Base-by-base conservation (phyloP, 208 protist genomes). In the Angomonas ambiguus region DNA sequence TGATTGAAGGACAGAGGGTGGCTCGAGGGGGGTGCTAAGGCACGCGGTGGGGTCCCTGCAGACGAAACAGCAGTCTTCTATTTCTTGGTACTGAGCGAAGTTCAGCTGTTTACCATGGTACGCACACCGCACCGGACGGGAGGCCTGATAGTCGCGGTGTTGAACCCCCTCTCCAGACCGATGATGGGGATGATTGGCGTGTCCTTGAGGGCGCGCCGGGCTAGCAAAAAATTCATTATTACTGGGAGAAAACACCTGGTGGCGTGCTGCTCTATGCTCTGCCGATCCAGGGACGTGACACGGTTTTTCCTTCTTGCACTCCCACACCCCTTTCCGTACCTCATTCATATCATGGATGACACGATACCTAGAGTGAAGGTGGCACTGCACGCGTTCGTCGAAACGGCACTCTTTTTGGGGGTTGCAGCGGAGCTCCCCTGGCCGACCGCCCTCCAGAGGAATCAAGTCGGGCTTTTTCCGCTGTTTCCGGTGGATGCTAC, bases 41-140 rank as follows among this genome's bases (percentile, higher is more conserved):
- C 90, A 95, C 11, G 70, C 66, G 34, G 75, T 91, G 31, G 66
- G 67, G 68, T 93, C 90, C 20, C 67, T 74, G 57, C 90, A 95
- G 16, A 92, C 75, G 38, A 87, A 83, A 73, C 83, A 95, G 51
- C 80, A 87, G 61, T 93, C 85, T 60, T 91, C 75, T 33, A 87
- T 34, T 41, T 80, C 67, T 62, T 85, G 79, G 49, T 77, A 87
- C 22, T 91, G 69, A 32, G 65, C 70, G 2, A 65, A 58, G 8
- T 72, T 67, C 13, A 91, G 67, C 55, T 78, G 79, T 67, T 95
- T 95, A 41, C 90, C 90, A 65, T 95, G 90, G 24, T 77, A 77
- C 16, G 85, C 85, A 38, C 90, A 95, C 80, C 86, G 88, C 35
- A 85, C 85, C 69, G 85, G 91, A 11, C 71, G 78, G 72, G 76